Evolutionary conservation across 2,329 filamentous ascomycete species (phyloP), one percentile per base, ranked within the genome.

Genomic region (Tympanopsis confertula): DNA sequence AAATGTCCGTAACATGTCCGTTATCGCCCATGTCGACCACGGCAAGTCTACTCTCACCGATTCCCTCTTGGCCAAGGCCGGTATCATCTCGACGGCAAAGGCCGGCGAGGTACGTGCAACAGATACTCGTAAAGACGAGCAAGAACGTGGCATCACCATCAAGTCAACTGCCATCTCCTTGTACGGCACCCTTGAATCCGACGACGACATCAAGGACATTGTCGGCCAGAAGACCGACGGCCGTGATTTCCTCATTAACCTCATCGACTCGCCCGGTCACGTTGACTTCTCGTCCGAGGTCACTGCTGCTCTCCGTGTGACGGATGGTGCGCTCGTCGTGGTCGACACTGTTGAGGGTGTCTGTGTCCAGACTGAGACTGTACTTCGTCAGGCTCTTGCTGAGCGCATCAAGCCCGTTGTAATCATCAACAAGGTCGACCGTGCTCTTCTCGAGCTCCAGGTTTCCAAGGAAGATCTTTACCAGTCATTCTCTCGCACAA

Each of bases 371-470:
- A 98, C 91, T 62, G 91, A 98, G 83, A 98, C 91, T 61, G 91
- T 98, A 58, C 79, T 98, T 53, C 88, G 91, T 63, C 91, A 98
- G 76, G 89, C 91, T 66, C 87, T 98, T 55, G 85, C 86, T 79
- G 91, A 98, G 82, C 89, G 91, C 73, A 98, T 98, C 71, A 96
- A 96, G 84, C 91, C 91, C 58, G 89, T 98, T 59, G 80, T 95
- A 63, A 84, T 95, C 69, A 95, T 98, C 80, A 98, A 98, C 87
- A 98, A 98, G 84, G 91, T 98, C 68, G 91, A 98, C 65, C 89
- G 91, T 72, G 88, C 91, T 69, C 86, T 98, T 61, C 87, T 98
- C 64, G 91, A 98, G 73, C 81, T 98, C 48, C 91, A 98, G 75
- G 82, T 95, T 60, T 81, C 78, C 69, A 95, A 96, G 82, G 91